These are phyloP conservation scores for Vigna unguiculata DNA, from an alignment of 306 rosid species.

Conservation along the genomic window DNA sequence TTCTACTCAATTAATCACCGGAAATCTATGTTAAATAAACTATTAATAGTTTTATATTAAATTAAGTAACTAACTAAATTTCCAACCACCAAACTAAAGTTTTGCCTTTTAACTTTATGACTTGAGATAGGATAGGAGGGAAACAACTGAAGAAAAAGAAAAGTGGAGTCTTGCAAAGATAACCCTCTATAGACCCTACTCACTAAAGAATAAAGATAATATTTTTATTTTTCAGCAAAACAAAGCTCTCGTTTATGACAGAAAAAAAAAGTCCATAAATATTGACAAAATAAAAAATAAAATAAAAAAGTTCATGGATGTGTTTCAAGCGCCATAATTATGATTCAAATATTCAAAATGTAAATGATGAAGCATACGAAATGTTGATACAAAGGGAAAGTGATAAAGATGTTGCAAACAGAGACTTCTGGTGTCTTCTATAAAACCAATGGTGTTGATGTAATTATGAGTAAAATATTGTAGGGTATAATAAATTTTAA, in stretches of 20 bases:
- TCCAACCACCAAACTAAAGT: neutral
- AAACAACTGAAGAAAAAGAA: neutral
- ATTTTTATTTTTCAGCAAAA: neutral
- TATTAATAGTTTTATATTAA: neutral
- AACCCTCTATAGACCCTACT: neutral
- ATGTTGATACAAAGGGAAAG: neutral
- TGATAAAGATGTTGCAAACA: neutral
- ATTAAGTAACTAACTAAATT: neutral
- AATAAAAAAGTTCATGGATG: neutral
- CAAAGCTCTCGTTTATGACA: neutral
- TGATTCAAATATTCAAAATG: neutral
- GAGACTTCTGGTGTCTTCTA: neutral
- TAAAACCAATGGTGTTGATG: neutral
- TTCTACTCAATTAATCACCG: neutral
- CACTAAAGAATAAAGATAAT: neutral
- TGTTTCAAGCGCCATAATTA: neutral
- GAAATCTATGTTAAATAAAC: neutral
- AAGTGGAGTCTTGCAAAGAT: slow-evolving; percentile 1
- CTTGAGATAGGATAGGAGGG: neutral
- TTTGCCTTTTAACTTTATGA: slow-evolving; percentile 10
- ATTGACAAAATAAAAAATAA: no score
- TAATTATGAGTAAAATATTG: neutral
- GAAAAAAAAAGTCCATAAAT: neutral
- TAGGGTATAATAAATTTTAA: no score
- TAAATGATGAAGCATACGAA: neutral